Base-by-base conservation (phyloP, 2,329 filamentous ascomycete genomes). In the Alternaria brassicicola region DNA sequence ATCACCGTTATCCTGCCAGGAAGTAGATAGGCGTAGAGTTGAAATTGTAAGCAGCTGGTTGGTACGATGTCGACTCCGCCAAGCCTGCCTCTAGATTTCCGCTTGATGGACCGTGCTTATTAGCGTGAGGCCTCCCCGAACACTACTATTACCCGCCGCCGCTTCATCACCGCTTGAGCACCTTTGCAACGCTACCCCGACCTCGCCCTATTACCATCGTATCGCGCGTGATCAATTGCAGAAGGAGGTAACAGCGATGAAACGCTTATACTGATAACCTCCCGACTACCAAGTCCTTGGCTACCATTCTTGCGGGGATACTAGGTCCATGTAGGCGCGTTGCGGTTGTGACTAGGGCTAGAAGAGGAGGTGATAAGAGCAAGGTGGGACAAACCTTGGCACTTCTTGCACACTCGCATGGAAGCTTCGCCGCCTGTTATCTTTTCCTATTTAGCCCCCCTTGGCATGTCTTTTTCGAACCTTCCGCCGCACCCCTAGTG, bases 401-500 rank as follows among this genome's bases (percentile, higher is more conserved):
- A 12, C 26, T 10, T 17, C 17, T 30, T 36, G 19, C 31, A 25
- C 19, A 39, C 31, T 38, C 61, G 19, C 41, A 43, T 43, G 52
- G 61, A 67, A 68, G 56, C 56, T 64, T 63, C 43, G 31, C 55
- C 52, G 45, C 50, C n/a, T 21, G 59, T 63, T 64, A 64, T 69
- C 64, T 65, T 57, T 62, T 49, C 43, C 58, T 55, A 19, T 57
- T 64, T 70, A 63, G 58, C 64, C 54, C 42, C 17, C 10, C 66
- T 68, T 68, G 64, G 66, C 63, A 55, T 52, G 30, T 64, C 66
- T 64, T 63, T 62, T 67, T 56, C 54, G 59, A 64, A 67, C 53
- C 45, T 52, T 62, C 56, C 45, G 62, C 62, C 55, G 53, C 53
- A 46, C 33, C 39, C 48, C 54, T 60, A 31, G 38, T 45, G 31